Percentiles rank a stretch among this genome's conserved stretches.
phyloP scores from a whole-genome alignment of 148 eudicot genomes.

The Diospyros kaki region DNA sequence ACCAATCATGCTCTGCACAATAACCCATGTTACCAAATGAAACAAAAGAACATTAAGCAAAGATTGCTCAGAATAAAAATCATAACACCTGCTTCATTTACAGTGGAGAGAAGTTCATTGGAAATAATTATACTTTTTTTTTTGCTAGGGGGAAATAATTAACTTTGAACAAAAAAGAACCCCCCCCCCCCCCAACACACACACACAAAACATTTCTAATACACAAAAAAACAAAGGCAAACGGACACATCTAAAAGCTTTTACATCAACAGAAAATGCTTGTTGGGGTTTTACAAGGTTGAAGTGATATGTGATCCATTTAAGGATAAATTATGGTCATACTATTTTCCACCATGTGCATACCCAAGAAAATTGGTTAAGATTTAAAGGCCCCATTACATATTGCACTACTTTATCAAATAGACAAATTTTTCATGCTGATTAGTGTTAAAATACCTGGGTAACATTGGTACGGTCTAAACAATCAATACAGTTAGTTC shows the following conservation, averaged over 20 bases:
- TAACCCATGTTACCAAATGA: constrained; percentile 13
- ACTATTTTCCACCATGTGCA: not conserved
- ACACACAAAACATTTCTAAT: too few species aligned
- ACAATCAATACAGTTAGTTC: constrained; percentile 97
- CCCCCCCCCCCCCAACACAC: not conserved
- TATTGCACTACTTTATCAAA: not conserved
- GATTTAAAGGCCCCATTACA: not conserved
- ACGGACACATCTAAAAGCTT: too few species aligned
- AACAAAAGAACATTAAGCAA: not conserved
- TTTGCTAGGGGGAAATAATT: too few species aligned
- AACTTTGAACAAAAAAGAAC: too few species aligned
- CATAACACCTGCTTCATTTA: not conserved
- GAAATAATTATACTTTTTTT: not conserved
- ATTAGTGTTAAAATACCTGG: constrained; percentile 47
- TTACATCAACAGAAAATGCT: too few species aligned
- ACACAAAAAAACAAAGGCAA: too few species aligned
- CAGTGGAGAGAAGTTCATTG: not conserved
- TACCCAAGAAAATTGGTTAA: constrained; percentile 2
- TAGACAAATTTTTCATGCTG: not conserved
- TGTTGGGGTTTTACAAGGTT: too few species aligned
- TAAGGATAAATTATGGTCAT: not conserved
- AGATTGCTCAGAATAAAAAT: not conserved
- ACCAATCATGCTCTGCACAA: constrained; percentile 86
- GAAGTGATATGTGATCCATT: not conserved
- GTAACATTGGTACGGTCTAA: constrained; percentile 98